phyloP scores from a whole-genome alignment of 495 filamentous ascomycete genomes.

The Neurospora sp. region DNA sequence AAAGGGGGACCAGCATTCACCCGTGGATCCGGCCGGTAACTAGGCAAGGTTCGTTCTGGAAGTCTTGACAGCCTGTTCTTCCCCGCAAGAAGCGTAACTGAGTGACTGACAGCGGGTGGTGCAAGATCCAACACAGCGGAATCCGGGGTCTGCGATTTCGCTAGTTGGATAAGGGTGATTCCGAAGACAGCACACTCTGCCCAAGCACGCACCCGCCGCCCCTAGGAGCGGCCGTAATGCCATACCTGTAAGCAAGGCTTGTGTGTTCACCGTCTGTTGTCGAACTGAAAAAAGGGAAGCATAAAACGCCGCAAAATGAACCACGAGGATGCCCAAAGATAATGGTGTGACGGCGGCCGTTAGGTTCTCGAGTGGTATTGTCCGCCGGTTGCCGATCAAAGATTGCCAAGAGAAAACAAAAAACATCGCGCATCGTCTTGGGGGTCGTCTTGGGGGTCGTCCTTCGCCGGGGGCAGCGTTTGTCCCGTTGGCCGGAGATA shows the following conservation, averaged over 20 bases:
- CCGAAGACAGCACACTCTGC: background rate
- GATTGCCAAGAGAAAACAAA: background rate
- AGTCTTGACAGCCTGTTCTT: background rate
- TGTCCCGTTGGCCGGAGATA: background rate
- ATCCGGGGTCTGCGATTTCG: slow-evolving; percentile 2
- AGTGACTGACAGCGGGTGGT: background rate
- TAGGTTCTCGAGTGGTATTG: background rate
- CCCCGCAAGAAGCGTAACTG: background rate
- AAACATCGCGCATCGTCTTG: background rate
- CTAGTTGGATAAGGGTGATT: background rate
- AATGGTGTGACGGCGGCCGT: background rate
- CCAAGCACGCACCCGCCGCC: background rate
- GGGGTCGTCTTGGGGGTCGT: background rate
- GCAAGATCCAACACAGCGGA: slow-evolving; percentile 6
- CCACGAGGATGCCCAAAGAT: background rate
- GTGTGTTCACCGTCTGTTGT: background rate
- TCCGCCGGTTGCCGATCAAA: background rate
- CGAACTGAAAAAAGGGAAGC: background rate
- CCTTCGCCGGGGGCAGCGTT: background rate
- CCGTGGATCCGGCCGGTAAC: background rate
- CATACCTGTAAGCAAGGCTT: background rate
- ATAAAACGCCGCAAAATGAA: background rate
- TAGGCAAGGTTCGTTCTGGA: background rate
- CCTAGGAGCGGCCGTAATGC: background rate
- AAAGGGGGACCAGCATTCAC: background rate